These are phyloP conservation scores for Neurospora intermedia DNA, from an alignment of 495 filamentous ascomycete species.

Conservation along the genomic window DNA sequence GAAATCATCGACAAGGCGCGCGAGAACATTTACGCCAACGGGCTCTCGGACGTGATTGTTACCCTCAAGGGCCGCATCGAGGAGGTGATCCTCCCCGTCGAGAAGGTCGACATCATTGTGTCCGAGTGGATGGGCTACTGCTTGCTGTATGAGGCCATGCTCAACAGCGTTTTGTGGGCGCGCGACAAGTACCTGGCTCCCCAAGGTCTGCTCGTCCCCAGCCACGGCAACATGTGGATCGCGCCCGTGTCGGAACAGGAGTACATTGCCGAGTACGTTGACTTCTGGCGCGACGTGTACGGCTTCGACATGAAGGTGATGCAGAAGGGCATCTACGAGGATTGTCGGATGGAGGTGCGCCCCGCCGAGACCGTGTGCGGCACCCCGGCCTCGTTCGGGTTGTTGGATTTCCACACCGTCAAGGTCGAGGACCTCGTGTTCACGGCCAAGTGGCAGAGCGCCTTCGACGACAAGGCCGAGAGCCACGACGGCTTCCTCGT, in stretches of 20 bases:
- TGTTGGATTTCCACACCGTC: slow-evolving; percentile 75
- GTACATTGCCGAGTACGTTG: slow-evolving; percentile 82
- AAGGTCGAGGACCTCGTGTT: slow-evolving; percentile 66
- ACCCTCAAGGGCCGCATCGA: slow-evolving; percentile 94
- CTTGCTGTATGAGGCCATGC: slow-evolving; percentile 95
- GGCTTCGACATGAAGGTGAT: slow-evolving; percentile 94
- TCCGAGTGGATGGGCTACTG: slow-evolving; percentile 99
- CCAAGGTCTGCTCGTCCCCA: slow-evolving; percentile 77
- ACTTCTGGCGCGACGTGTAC: slow-evolving; percentile 97
- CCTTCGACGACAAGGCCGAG: slow-evolving; percentile 33
- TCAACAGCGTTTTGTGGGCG: slow-evolving; percentile 90
- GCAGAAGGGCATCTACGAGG: slow-evolving; percentile 70
- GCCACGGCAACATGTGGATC: slow-evolving; percentile 81
- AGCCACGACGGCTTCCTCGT: slow-evolving; percentile 63
- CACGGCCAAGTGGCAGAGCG: slow-evolving; percentile 47
- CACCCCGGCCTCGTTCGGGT: slow-evolving; percentile 55
- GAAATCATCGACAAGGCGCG: slow-evolving; percentile 92
- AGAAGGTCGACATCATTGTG: slow-evolving; percentile 94
- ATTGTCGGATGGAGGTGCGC: slow-evolving; percentile 73
- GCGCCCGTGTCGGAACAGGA: slow-evolving; percentile 80
- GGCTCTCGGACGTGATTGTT: slow-evolving; percentile 74
- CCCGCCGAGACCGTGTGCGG: slow-evolving; percentile 73
- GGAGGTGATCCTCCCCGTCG: slow-evolving; percentile 79
- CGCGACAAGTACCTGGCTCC: slow-evolving; percentile 80
- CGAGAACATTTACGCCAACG: slow-evolving; percentile 81